Evolutionary conservation across 2,329 filamentous ascomycete species (phyloP), one percentile per base, ranked within the genome.

Genomic region (Hypoxylon sp.): DNA sequence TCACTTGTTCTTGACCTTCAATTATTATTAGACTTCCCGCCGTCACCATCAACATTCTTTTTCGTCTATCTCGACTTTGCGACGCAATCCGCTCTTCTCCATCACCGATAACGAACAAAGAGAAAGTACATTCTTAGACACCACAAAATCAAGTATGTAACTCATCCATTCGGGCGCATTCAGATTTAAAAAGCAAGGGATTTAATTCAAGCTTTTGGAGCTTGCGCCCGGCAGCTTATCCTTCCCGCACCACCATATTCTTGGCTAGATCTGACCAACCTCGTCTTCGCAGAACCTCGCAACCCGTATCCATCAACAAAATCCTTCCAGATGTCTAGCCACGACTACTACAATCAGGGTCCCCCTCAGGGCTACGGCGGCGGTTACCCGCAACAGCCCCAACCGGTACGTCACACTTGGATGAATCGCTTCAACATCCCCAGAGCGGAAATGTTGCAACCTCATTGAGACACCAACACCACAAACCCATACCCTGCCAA

Each of bases 341-440:
- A 75, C 63, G 74, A 76, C 53, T 78, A 78, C 71, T 78, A 78
- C 71, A 64, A 78, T 10, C 75, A 77, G 62, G 73, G 74, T 51
- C 78, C 69, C 72, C 78, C 68, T 70, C 80, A 75, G 55, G 75
- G 72, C 62, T 74, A 76, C 37, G 72, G 70, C 39, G 71, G 72
- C 61, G 70, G 77, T 56, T 80, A 82, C 62, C 82, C 81, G 58
- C 81, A 82, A 69, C 81, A 82, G 61, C 82, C 82, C 72, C 82
- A 79, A 42, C 80, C 79, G 74, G 82, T 84, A 76, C 72, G 82
- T 78, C 31, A 57, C 55, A 46, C 35, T 61, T 55, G 54, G 63
- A 44, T 57, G 29, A 32, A 29, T 55, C 51, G 62, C 55, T 52
- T 44, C 31, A 58, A 24, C 31, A 24, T 48, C 37, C 44, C 39